A percentile compares a stretch with the other conserved stretches of the same genome.
Conservation (phyloP, 176 grass and related monocot species). For the Cenchrus americanus region DNA sequence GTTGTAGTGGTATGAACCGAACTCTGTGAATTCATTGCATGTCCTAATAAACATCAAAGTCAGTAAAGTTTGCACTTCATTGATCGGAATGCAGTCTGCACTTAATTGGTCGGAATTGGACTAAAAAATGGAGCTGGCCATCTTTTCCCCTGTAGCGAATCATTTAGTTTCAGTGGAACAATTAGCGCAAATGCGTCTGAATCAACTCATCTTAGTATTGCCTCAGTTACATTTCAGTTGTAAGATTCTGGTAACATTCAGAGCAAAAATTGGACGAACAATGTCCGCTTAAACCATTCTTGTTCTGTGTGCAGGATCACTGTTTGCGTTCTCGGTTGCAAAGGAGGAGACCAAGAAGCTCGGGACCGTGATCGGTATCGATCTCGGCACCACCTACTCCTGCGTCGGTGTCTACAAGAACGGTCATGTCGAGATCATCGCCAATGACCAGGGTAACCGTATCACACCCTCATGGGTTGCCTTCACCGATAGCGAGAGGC, state of each 20-base stretch:
- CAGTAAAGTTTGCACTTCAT: background rate
- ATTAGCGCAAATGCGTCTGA: background rate
- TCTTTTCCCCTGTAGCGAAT: background rate
- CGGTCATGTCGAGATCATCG: constrained; percentile 68
- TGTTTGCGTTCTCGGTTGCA: constrained; percentile 60
- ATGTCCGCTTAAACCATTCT: constrained; percentile 15
- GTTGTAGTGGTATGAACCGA: background rate
- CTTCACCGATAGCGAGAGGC: constrained; percentile 68
- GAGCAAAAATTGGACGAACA: too few relatives aligned
- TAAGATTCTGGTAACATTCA: background rate
- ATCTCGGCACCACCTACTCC: constrained; percentile 70
- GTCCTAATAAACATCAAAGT: background rate
- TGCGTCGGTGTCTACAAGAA: constrained; percentile 71
- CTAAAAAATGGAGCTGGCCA: background rate
- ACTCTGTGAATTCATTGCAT: background rate
- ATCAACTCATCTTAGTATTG: background rate
- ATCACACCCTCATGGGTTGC: constrained; percentile 76
- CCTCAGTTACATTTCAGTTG: background rate
- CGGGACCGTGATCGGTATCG: constrained; percentile 64
- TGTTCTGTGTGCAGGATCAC: constrained; percentile 45
- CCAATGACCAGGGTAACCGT: constrained; percentile 80
- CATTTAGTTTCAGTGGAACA: background rate
- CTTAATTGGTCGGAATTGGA: background rate
- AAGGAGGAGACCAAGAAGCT: constrained; percentile 77
- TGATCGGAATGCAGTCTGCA: background rate